Base-by-base conservation (phyloP, 768 basidiomycete species). In the Russula abietina region DNA sequence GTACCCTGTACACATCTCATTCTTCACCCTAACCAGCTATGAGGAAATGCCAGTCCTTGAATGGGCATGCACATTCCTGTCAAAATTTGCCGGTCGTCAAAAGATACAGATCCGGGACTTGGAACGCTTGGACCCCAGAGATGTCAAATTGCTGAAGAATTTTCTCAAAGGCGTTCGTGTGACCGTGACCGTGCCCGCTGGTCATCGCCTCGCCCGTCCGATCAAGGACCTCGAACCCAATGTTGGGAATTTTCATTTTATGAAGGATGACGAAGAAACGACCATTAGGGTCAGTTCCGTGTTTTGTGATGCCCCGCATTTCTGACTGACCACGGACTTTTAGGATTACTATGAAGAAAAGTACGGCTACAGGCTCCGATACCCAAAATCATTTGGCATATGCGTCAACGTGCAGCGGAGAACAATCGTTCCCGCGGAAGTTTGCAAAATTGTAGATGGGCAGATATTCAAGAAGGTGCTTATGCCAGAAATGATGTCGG, bases 401-500 rank as follows among this genome's bases (percentile, higher is more conserved):
- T 41, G 55, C 51, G 59, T 67, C 24, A 65, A 65, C 24, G 48
- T 57, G 0, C 55, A 65, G 4, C 43, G 46, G 0, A 48, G 59
- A 24, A 54, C 30, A 3, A 59, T 68, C 22, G 38, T 66, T 9
- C 67, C 67, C 22, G 67, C 50, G 0, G 67, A 68, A 48, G 56
- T 66, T 9, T 68, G 67, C 32, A 62, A 57, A 24, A 68, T 68
- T 17, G 58, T 52, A 4, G 59, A 50, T 12, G 67, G 67, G 22
- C 67, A 68, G 52, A 57, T 66, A 55, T 66, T 49, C 39, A 68
- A 68, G 48, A 66, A 68, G 30, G 53, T 54, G 32, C 50, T 68
- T 12, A 45, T 56, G 39, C 61, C 60, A 6, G 57, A 61, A 9
- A 56, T 63, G 26, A 60, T 58, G 57, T 54, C 60, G 17, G 64